Evolutionary conservation across 169 alveolate species (phyloP).

Genomic region (Babesia divergens): DNA sequence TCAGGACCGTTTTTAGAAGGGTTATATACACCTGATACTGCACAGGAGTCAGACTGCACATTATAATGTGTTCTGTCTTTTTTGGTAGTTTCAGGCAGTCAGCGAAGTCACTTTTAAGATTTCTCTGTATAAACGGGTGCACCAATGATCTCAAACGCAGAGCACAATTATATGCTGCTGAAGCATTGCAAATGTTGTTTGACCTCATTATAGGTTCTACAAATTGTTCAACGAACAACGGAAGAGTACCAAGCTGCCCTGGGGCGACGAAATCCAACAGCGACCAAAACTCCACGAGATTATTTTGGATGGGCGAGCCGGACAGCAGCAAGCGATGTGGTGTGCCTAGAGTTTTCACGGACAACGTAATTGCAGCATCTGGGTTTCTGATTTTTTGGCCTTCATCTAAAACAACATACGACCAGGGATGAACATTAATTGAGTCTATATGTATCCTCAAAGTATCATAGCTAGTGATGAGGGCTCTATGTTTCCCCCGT

Average conservation of each 20-base stretch:
- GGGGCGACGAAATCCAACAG: conserved; percentile 90
- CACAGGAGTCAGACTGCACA: conserved; percentile 66
- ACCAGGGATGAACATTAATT: conserved; percentile 69
- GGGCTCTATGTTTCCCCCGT: neutral
- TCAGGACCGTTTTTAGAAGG: conserved; percentile 9
- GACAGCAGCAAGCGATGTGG: conserved; percentile 84
- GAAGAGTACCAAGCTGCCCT: conserved; percentile 86
- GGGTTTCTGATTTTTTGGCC: conserved; percentile 93
- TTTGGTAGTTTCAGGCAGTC: conserved; percentile 52
- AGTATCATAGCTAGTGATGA: conserved; percentile 69
- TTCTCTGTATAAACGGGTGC: conserved; percentile 42
- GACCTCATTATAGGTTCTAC: conserved; percentile 64
- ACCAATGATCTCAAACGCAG: conserved; percentile 33
- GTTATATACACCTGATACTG: conserved; percentile 67
- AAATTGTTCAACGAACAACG: conserved; percentile 78
- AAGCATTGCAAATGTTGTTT: neutral
- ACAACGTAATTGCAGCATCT: conserved; percentile 81
- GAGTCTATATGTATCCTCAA: conserved; percentile 60
- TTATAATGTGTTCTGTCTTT: conserved; percentile 67
- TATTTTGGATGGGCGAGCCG: conserved; percentile 93
- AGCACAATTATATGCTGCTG: conserved; percentile 27
- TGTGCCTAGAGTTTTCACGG: conserved; percentile 80
- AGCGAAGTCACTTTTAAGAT: conserved; percentile 25
- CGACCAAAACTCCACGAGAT: conserved; percentile 91
- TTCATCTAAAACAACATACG: conserved; percentile 88